phyloP scores from a whole-genome alignment of 352 stramenopile species.

The Plasmopara viticola region DNA sequence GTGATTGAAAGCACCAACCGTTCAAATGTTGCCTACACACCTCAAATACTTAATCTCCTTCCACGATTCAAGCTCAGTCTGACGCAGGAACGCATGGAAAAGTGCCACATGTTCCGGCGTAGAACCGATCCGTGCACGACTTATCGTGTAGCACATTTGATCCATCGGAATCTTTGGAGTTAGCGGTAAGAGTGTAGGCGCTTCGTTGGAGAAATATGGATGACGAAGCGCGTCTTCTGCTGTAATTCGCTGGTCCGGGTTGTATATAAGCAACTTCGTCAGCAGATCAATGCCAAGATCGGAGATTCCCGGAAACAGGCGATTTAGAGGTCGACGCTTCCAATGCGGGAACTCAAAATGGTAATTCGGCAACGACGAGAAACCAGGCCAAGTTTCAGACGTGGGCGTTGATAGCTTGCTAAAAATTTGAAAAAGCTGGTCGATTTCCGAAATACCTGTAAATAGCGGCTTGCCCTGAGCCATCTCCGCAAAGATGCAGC shows the following conservation, averaged over 20 bases:
- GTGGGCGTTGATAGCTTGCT: conserved; percentile 95
- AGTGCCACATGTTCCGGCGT: conserved; percentile 71
- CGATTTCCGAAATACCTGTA: conserved; percentile 70
- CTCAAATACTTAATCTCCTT: conserved; percentile 85
- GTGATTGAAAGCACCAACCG: neutral
- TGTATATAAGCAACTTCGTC: conserved; percentile 74
- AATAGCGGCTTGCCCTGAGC: conserved; percentile 83
- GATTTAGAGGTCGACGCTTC: conserved; percentile 59
- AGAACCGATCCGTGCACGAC: conserved; percentile 30
- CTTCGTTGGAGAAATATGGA: conserved; percentile 64
- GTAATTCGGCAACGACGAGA: conserved; percentile 97
- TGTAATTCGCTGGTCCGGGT: conserved; percentile 75
- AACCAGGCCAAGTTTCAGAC: conserved; percentile 94
- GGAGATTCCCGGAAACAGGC: conserved; percentile 65
- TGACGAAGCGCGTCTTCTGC: conserved; percentile 77
- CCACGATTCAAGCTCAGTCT: conserved; percentile 75
- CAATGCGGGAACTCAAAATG: conserved; percentile 86
- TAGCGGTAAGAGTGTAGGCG: conserved; percentile 35
- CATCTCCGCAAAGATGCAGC: conserved; percentile 98
- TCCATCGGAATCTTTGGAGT: conserved; percentile 69
- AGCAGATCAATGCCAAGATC: conserved; percentile 65
- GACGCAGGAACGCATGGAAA: conserved; percentile 74
- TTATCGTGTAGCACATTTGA: conserved; percentile 70
- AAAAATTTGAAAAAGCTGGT: conserved; percentile 86
- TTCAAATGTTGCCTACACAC: conserved; percentile 15